A percentile compares a stretch with the other conserved stretches of the same genome.
phyloP scores from a whole-genome alignment of 345 rosid species.

The Linum tenue region DNA sequence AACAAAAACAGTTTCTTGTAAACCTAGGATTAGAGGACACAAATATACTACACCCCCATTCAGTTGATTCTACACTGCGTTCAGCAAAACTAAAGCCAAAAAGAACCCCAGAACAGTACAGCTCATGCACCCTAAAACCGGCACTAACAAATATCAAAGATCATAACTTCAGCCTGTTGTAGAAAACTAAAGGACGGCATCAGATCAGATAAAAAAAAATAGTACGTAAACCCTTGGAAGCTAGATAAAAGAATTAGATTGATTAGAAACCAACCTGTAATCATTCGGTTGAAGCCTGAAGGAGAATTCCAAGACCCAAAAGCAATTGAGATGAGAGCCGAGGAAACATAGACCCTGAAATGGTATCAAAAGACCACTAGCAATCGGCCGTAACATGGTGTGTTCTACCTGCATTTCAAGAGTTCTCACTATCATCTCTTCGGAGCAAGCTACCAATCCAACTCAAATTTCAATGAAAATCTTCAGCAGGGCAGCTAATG shows the following conservation, averaged over 20 bases:
- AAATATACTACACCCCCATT: too few relatives aligned
- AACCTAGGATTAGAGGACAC: too few relatives aligned
- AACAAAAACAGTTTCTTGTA: too few relatives aligned
- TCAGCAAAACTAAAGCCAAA: too few relatives aligned
- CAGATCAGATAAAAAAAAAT: not conserved
- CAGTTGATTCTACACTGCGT: too few relatives aligned
- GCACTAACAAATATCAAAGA: too few relatives aligned
- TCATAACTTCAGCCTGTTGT: too few relatives aligned
- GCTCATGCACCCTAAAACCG: too few relatives aligned
- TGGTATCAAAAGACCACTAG: constrained; percentile 84
- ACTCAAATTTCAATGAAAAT: not conserved
- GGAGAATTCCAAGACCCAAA: constrained; percentile 91
- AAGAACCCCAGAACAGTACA: too few relatives aligned
- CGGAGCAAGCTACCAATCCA: not conserved
- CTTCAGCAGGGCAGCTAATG: not conserved
- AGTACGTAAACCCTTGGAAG: not conserved
- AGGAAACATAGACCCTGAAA: constrained; percentile 75
- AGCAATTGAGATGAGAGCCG: constrained; percentile 71
- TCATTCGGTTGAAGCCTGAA: constrained; percentile 74
- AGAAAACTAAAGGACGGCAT: not conserved
- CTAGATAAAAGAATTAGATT: not conserved
- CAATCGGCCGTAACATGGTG: constrained; percentile 77
- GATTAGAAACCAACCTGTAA: constrained; percentile 48
- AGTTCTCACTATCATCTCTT: not conserved
- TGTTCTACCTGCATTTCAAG: constrained; percentile 56